Percentiles rank a stretch among this genome's conserved stretches.
These are phyloP conservation scores for Boechera divaricarpa DNA, from an alignment of 345 rosid species.

Conservation along the genomic window DNA sequence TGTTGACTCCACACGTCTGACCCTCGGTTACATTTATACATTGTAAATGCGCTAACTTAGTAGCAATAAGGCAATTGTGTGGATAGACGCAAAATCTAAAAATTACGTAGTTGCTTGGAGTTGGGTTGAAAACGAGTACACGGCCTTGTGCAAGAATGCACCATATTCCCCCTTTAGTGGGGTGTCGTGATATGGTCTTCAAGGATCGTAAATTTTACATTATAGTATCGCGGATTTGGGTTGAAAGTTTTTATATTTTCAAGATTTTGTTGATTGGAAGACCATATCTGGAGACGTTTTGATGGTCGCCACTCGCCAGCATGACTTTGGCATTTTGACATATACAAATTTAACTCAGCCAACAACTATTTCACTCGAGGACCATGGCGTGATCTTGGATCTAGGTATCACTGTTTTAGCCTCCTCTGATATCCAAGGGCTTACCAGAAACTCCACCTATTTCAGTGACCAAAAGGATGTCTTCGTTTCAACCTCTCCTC, in stretches of 20 bases:
- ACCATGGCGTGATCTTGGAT: conserved; percentile 3
- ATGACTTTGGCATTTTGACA: background rate
- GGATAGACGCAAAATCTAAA: conserved; percentile 6
- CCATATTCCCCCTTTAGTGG: background rate
- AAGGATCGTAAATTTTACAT: background rate
- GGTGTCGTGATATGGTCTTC: conserved; percentile 1
- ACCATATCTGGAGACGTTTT: background rate
- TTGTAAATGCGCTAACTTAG: conserved; percentile 4
- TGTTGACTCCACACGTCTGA: conserved; percentile 2
- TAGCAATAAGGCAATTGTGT: background rate
- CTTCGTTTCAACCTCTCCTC: conserved; percentile 6
- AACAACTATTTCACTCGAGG: conserved; percentile 3
- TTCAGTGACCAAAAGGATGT: background rate
- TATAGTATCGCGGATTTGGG: background rate
- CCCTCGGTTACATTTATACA: background rate
- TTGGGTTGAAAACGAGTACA: background rate
- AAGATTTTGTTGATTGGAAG: background rate
- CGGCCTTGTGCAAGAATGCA: background rate
- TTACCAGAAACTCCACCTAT: conserved; percentile 11
- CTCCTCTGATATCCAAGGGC: conserved; percentile 3
- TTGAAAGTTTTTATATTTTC: no score
- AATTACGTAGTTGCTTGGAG: conserved; percentile 2
- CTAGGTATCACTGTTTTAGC: conserved; percentile 3
- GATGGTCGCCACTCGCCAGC: background rate
- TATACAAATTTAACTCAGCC: conserved; percentile 2